phyloP scores from a whole-genome alignment of 1,139 yeast genomes.

The Lodderomyces oxycetoniae region DNA sequence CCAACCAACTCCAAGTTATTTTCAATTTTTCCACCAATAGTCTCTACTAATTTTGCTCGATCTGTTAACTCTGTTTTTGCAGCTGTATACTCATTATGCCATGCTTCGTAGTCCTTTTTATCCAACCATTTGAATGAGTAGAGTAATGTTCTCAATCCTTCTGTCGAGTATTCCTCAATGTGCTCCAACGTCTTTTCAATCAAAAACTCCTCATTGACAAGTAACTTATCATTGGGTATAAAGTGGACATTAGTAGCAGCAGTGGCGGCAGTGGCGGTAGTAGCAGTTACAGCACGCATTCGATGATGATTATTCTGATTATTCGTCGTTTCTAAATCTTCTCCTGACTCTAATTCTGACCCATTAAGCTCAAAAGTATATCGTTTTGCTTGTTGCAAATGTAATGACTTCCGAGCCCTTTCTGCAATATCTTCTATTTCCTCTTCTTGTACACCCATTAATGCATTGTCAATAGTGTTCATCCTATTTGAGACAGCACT shows the following conservation, averaged over 20 bases:
- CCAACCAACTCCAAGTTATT: conserved; percentile 65
- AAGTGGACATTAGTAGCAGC: conserved; percentile 12
- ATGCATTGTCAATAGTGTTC: conserved; percentile 53
- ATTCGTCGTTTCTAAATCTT: conserved; percentile 1
- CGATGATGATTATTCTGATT: background rate
- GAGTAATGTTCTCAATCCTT: conserved; percentile 84
- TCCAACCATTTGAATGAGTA: conserved; percentile 77
- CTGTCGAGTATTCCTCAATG: conserved; percentile 89
- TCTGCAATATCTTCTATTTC: conserved; percentile 57
- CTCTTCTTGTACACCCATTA: conserved; percentile 47
- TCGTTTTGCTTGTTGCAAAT: conserved; percentile 53
- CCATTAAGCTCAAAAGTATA: conserved; percentile 36
- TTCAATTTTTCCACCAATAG: conserved; percentile 71
- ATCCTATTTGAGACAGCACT: conserved; percentile 19
- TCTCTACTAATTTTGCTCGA: conserved; percentile 63
- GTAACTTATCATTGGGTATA: conserved; percentile 58
- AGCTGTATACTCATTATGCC: conserved; percentile 63
- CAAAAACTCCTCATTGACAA: conserved; percentile 71
- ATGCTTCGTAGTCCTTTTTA: conserved; percentile 51
- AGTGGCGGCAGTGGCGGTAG: background rate
- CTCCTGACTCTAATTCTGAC: background rate
- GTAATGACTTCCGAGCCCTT: conserved; percentile 60
- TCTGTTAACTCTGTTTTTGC: conserved; percentile 76
- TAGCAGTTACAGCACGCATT: no score
- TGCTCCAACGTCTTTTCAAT: conserved; percentile 84